A percentile compares a stretch with the other conserved stretches of the same genome.
Conservation (phyloP, 2,329 filamentous ascomycete genomes). For the Lachnellula suecica region DNA sequence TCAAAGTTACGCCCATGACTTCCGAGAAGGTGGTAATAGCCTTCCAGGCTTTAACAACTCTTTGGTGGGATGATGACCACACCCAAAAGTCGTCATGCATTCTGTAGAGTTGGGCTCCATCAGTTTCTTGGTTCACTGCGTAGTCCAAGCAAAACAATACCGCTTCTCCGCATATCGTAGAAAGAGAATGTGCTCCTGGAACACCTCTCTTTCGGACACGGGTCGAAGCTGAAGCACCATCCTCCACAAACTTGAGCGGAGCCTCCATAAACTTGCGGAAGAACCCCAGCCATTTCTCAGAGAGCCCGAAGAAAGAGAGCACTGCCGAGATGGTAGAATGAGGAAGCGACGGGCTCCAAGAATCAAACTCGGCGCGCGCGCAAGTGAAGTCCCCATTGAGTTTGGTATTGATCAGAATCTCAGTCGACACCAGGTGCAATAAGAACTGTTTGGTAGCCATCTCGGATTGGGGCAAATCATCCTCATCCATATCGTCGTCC, state of each 20-base stretch:
- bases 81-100: slow-evolving; percentile 69
- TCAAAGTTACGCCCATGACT: slow-evolving; percentile 57
- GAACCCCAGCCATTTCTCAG: slow-evolving; percentile 55
- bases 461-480: slow-evolving; percentile 27
- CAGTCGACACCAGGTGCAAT: slow-evolving; percentile 54
- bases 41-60: slow-evolving; percentile 58
- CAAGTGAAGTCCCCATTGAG: slow-evolving; percentile 53
- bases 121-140: slow-evolving; percentile 58
- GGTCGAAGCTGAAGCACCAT: slow-evolving; percentile 43
- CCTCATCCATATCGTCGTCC: slow-evolving; percentile 16
- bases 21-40: slow-evolving; percentile 53
- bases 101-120: slow-evolving; percentile 55
- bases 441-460: slow-evolving; percentile 55
- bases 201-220: slow-evolving; percentile 54
- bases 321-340: slow-evolving; percentile 58
- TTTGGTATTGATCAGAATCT: slow-evolving; percentile 50
- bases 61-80: slow-evolving; percentile 52
- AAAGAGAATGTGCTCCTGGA: slow-evolving; percentile 59
- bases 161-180: slow-evolving; percentile 58
- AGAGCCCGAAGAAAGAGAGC: slow-evolving; percentile 59
- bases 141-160: slow-evolving; percentile 66
- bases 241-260: slow-evolving; percentile 56
- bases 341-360: slow-evolving; percentile 56
- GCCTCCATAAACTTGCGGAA: slow-evolving; percentile 60
- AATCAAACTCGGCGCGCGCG: slow-evolving; percentile 57